Percentiles rank a stretch among this genome's conserved stretches.
Evolutionary conservation across 495 filamentous ascomycete genomes (phyloP).

Genomic region (Beverwykella pulmonaria): DNA sequence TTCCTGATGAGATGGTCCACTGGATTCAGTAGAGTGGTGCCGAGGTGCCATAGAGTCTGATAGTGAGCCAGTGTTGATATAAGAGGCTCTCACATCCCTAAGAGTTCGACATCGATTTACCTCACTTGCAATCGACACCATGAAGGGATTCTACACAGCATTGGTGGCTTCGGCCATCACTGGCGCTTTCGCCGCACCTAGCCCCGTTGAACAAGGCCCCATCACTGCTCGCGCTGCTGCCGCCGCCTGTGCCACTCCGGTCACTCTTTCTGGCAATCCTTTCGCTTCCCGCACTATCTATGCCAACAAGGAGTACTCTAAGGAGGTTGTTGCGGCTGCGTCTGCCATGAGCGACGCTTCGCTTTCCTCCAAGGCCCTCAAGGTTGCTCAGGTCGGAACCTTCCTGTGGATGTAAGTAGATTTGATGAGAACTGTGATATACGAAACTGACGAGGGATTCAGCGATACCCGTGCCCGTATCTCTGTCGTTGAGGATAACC

Average conservation of each 20-base stretch:
- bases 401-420: slow-evolving; percentile 69
- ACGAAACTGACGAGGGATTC: neutral
- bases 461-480: slow-evolving; percentile 33
- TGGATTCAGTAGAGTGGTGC: slow-evolving; percentile 16
- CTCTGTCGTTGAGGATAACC: slow-evolving; percentile 26
- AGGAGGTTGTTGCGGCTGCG: slow-evolving; percentile 56
- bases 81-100: slow-evolving; percentile 24
- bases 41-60: slow-evolving; percentile 3
- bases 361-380: slow-evolving; percentile 50
- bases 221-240: slow-evolving; percentile 22
- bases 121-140: slow-evolving; percentile 20
- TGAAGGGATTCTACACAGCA: slow-evolving; percentile 37
- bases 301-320: slow-evolving; percentile 60
- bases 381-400: slow-evolving; percentile 66
- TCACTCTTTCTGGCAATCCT: slow-evolving; percentile 59
- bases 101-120: slow-evolving; percentile 15
- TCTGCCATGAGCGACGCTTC: slow-evolving; percentile 40
- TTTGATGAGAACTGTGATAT: neutral
- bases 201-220: slow-evolving; percentile 29
- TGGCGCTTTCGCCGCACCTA: slow-evolving; percentile 33
- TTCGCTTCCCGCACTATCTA: slow-evolving; percentile 57
- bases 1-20: slow-evolving; percentile 31
- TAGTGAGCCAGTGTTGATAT: slow-evolving; percentile 26
- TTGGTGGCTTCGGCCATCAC: slow-evolving; percentile 35
- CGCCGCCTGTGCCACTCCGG: slow-evolving; percentile 53